These are phyloP conservation scores for Lagenaria siceraria DNA, from an alignment of 306 rosid genomes.

Conservation along the genomic window DNA sequence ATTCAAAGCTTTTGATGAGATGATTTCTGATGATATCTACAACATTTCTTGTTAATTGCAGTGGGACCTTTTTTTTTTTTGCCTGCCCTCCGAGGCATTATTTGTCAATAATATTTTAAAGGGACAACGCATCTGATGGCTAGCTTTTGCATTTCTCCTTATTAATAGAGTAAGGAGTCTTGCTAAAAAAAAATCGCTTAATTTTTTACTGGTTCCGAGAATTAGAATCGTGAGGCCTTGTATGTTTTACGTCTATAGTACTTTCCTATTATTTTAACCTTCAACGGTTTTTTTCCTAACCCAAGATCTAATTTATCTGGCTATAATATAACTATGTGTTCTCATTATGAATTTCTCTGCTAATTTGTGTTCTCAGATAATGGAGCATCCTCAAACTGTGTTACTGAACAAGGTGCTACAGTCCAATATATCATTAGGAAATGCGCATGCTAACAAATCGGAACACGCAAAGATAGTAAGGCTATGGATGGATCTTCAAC, in stretches of 20 bases:
- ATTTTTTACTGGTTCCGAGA: neutral
- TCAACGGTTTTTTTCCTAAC: neutral
- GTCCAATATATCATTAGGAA: conserved; percentile 45
- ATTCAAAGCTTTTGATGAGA: neutral
- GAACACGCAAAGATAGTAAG: conserved; percentile 25
- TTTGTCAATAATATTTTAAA: neutral
- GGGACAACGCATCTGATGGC: neutral
- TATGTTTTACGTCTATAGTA: neutral
- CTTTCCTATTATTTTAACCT: neutral
- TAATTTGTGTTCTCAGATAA: conserved; percentile 35
- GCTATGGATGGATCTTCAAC: conserved; percentile 83
- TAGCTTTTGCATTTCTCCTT: neutral
- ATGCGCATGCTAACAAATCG: conserved; percentile 37
- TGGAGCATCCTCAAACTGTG: conserved; percentile 87
- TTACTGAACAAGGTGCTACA: conserved; percentile 57
- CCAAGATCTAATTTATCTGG: neutral
- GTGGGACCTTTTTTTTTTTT: neutral
- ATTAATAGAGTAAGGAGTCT: neutral
- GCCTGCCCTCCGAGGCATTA: neutral
- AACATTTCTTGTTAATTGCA: neutral
- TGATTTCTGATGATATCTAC: neutral
- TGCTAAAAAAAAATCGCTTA: neutral
- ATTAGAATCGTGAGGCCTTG: neutral
- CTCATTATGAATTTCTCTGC: neutral
- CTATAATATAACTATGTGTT: neutral